A percentile compares a stretch with the other conserved stretches of the same genome.
These are phyloP conservation scores for Corynespora cassiicola DNA, from an alignment of 2,329 filamentous ascomycete species.

Conservation along the genomic window DNA sequence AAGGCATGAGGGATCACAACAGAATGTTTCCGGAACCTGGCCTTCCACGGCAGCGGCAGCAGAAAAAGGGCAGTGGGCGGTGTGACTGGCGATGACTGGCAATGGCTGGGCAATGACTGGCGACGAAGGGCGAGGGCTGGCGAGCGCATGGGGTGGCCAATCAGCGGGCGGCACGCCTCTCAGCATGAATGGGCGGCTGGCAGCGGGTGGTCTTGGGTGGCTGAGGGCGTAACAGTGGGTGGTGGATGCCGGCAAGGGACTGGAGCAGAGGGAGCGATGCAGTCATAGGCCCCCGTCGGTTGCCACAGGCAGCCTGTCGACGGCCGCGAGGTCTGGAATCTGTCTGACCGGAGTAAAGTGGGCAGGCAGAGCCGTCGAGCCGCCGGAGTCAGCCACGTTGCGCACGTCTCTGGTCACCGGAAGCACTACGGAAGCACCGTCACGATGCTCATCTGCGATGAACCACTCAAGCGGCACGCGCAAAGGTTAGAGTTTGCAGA, in stretches of 20 bases:
- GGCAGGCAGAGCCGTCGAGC: conserved; percentile 4
- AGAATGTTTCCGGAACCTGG: conserved; percentile 24
- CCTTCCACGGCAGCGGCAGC: conserved; percentile 20
- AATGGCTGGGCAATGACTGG: no score
- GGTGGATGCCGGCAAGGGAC: no score
- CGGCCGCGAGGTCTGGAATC: conserved; percentile 35
- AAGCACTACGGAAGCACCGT: conserved; percentile 9
- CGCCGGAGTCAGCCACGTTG: conserved; percentile 21
- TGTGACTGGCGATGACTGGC: no score
- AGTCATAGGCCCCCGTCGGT: conserved; percentile 23
- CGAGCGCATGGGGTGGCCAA: conserved; percentile 8
- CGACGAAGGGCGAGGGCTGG: no score
- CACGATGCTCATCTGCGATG: conserved; percentile 9
- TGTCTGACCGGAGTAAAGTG: conserved; percentile 18
- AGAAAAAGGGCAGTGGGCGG: conserved; percentile 26
- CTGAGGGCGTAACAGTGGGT: no score
- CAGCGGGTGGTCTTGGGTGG: no score
- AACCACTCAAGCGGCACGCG: conserved; percentile 5
- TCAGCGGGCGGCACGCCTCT: no score
- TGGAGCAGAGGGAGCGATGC: conserved; percentile 30
- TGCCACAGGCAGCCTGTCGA: no score
- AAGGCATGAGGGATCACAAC: conserved; percentile 22
- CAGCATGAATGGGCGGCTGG: no score
- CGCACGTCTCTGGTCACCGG: conserved; percentile 12
- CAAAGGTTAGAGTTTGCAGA: conserved; percentile 12